Evolutionary conservation across 257 asterid genomes (phyloP).

Genomic region (Handroanthus guayacan): DNA sequence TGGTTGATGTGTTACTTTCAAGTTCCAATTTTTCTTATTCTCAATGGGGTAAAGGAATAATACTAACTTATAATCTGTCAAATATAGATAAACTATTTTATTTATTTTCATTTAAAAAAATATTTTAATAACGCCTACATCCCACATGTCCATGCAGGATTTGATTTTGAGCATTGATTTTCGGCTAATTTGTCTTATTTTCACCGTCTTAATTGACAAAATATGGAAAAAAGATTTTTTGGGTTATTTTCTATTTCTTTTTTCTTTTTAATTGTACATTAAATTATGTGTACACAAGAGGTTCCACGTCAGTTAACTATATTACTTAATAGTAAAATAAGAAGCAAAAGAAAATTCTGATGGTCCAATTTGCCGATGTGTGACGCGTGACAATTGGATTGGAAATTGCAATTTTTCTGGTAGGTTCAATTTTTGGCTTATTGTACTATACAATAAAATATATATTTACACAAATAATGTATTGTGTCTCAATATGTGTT

Average conservation of each 20-base stretch:
- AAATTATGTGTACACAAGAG: background rate
- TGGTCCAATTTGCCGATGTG: background rate
- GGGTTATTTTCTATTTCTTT: background rate
- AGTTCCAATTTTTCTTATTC: background rate
- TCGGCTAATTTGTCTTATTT: constrained; percentile 18
- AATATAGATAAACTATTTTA: background rate
- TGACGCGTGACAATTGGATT: constrained; percentile 10
- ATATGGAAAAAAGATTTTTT: background rate
- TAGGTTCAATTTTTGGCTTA: background rate
- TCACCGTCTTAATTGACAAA: constrained; percentile 4
- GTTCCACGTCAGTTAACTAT: background rate
- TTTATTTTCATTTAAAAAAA: too few relatives aligned
- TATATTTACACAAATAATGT: background rate
- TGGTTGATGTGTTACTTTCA: background rate
- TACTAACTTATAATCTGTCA: background rate
- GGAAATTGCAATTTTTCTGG: background rate
- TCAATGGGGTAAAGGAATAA: background rate
- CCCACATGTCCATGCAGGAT: constrained; percentile 19
- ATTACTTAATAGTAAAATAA: background rate
- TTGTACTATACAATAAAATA: background rate
- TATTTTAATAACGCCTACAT: too few relatives aligned
- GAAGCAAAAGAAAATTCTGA: background rate
- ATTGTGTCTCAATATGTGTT: background rate
- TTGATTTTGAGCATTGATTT: background rate
- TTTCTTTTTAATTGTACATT: background rate